Conservation (phyloP, 2,329 filamentous ascomycete genomes). For the Fusarium paranaense region DNA sequence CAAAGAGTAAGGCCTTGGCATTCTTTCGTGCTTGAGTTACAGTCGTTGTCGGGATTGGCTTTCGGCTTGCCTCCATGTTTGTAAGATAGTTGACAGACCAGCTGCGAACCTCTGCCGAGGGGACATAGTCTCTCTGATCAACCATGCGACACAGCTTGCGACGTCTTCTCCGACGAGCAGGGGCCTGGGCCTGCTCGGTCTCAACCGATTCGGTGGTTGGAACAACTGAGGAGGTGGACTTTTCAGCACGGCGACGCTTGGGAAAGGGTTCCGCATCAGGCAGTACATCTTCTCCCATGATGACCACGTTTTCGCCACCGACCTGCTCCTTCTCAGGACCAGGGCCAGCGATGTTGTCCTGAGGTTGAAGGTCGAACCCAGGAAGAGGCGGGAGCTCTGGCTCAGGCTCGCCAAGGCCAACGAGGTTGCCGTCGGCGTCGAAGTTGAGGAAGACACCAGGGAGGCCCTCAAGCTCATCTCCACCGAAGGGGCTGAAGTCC, state of each 20-base stretch:
- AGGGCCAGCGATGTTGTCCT: constrained; percentile 19
- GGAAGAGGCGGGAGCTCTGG: constrained; percentile 58
- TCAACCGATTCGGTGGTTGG: constrained; percentile 41
- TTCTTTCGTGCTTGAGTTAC: constrained; percentile 54
- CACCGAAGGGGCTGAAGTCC: constrained; percentile 50
- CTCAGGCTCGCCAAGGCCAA: constrained; percentile 53
- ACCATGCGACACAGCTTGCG: constrained; percentile 45
- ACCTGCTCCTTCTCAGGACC: constrained; percentile 8
- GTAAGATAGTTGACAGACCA: constrained; percentile 59
- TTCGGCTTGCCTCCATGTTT: constrained; percentile 64
- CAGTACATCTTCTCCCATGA: constrained; percentile 53
- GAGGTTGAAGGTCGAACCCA: constrained; percentile 21
- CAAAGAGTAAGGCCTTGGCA: constrained; percentile 47
- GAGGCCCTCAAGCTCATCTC: constrained; percentile 54
- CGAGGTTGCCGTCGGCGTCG: constrained; percentile 63
- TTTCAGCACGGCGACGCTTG: constrained; percentile 33
- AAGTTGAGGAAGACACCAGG: constrained; percentile 61
- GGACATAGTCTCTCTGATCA: constrained; percentile 50
- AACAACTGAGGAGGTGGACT: constrained; percentile 20
- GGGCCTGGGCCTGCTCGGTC: constrained; percentile 32
- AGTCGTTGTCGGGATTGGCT: constrained; percentile 42
- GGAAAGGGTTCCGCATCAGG: constrained; percentile 54
- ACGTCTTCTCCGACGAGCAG: constrained; percentile 39
- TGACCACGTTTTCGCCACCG: constrained; percentile 50
- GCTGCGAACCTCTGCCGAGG: constrained; percentile 50